Base-by-base conservation (phyloP, 345 rosid genomes). In the Acer saccharum region DNA sequence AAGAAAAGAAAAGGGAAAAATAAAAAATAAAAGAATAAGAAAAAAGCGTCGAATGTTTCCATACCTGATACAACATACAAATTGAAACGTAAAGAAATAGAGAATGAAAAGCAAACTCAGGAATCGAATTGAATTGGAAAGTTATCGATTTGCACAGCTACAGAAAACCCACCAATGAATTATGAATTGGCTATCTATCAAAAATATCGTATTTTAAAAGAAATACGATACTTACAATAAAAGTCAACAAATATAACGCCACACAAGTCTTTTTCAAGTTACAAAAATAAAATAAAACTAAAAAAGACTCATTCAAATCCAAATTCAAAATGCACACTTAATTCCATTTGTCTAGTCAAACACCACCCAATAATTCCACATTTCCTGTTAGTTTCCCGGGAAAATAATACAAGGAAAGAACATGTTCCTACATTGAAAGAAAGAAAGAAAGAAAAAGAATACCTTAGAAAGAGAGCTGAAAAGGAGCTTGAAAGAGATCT, bases 101-200 rank as follows among this genome's bases (percentile, higher is more conserved):
- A 41, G 21, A 10, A 14, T 39, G 44, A 65, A 35, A 66, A n/a
- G 39, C 65, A 57, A 39, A 65, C 46, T 27, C 58, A 46, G 50
- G 50, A 46, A 46, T 68, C 55, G 20, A 39, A 63, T 74, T 78
- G 68, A 66, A 65, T 46, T 65, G 66, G 27, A 55, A 67, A 67
- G 52, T 46, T 72, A 50, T 63, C 2, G 68, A 80, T 76, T 77
- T 39, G 77, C 65, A 66, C 81, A 78, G 78, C 86, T 55, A 75
- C 79, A 50, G 50, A 29, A 72, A 69, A 79, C 79, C 72, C 66
- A 79, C 70, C 62, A 60, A 46, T 11, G 50, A 2, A 46, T 46
- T 2, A 46, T 46, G 50, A 2, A 46, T 46, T 10, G 50, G 13
- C 13, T 46, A 46, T 60, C 64, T 8, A 60, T 60, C 55, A 52